Conservation (phyloP, 768 basidiomycete species). For the Flagelloscypha sp. region DNA sequence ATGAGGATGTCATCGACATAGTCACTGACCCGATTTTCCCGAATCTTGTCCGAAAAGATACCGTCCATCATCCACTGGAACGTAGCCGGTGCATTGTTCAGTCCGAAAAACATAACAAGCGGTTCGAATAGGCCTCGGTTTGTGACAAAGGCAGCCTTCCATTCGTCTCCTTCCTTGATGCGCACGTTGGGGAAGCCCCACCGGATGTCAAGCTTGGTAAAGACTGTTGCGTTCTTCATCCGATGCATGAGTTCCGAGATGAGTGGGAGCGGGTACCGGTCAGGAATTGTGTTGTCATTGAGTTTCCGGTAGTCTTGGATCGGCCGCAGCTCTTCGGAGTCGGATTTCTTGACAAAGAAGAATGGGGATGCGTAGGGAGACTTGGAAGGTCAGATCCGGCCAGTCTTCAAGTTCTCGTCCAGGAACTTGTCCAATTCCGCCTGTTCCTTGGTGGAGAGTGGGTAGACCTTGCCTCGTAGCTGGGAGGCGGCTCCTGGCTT, state of each 20-base stretch:
- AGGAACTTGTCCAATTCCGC: conserved; percentile 17
- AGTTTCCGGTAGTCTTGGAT: conserved; percentile 21
- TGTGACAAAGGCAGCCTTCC: conserved; percentile 32
- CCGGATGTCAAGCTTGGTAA: conserved; percentile 31
- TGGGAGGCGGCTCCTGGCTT: conserved; percentile 17
- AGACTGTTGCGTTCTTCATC: conserved; percentile 17
- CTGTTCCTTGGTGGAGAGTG: conserved; percentile 14
- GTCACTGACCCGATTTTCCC: conserved; percentile 26
- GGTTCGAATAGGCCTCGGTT: conserved; percentile 27
- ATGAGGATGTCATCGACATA: conserved; percentile 39
- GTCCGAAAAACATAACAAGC: conserved; percentile 29
- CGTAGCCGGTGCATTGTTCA: conserved; percentile 26
- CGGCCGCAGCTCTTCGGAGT: conserved; percentile 16
- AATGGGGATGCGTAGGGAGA: too few species aligned
- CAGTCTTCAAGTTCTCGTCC: conserved; percentile 16
- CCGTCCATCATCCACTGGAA: too few species aligned
- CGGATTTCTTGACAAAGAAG: too few species aligned
- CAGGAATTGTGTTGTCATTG: conserved; percentile 16
- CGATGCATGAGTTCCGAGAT: conserved; percentile 23
- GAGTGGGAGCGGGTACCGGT: conserved; percentile 17
- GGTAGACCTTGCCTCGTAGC: conserved; percentile 17
- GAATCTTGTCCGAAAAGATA: too few species aligned
- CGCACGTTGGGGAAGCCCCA: conserved; percentile 34
- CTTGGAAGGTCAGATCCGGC: conserved; percentile 21
- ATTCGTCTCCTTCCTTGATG: conserved; percentile 32